A percentile compares a stretch with the other conserved stretches of the same genome.
Conservation (phyloP, 805 yeast species). For the Wickerhamomyces bisporus region DNA sequence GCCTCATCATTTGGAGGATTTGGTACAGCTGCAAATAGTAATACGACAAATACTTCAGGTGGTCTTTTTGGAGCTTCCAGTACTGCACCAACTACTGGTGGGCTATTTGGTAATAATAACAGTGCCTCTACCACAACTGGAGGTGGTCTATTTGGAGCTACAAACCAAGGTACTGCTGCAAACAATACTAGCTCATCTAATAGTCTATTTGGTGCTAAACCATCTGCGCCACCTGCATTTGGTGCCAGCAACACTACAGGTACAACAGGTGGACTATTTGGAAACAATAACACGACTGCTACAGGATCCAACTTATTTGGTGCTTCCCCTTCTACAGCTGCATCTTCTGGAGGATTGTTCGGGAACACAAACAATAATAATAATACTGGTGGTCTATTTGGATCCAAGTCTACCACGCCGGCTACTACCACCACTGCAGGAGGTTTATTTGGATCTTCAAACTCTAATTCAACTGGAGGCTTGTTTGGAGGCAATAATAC, state of each 20-base stretch:
- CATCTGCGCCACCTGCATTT: slow-evolving; percentile 1
- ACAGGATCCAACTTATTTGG: slow-evolving; percentile 24
- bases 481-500: slow-evolving; percentile 22
- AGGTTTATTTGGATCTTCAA: slow-evolving; percentile 25
- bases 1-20: neutral
- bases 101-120: too few relatives aligned
- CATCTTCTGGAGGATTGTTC: neutral
- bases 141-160: slow-evolving; percentile 40
- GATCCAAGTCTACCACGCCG: too few relatives aligned
- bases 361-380: too few relatives aligned
- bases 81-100: neutral
- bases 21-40: slow-evolving; percentile 4
- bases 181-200: too few relatives aligned
- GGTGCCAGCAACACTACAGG: slow-evolving; percentile 1
- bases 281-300: slow-evolving; percentile 12
- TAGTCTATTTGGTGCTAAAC: slow-evolving; percentile 16
- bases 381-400: slow-evolving; percentile 28
- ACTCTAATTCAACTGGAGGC: slow-evolving; percentile 20
- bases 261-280: slow-evolving; percentile 22
- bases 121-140: too few relatives aligned
- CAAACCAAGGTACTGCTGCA: slow-evolving; percentile 8
- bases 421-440: slow-evolving; percentile 16
- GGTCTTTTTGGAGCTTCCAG: neutral
- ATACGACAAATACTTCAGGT: neutral
- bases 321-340: slow-evolving; percentile 3